Evolutionary conservation across 176 grass and related monocot genomes (phyloP).

Genomic region (Triticum timopheevii): DNA sequence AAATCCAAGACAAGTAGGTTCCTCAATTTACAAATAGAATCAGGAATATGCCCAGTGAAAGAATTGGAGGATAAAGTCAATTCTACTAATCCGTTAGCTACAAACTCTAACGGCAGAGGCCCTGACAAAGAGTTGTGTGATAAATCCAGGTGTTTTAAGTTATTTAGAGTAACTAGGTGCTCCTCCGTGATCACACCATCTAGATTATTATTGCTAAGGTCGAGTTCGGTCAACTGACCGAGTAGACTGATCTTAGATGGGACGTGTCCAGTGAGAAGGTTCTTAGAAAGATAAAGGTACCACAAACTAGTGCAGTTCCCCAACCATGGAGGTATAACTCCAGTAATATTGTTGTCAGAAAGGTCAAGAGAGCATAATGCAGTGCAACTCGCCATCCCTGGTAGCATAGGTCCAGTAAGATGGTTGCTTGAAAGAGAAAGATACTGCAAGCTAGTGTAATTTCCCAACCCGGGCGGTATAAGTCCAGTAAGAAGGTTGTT

Average conservation of each 20-base stretch:
- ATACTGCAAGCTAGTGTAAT: background rate
- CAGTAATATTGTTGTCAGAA: background rate
- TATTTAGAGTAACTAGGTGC: background rate
- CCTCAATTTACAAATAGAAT: background rate
- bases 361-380: background rate
- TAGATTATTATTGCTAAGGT: conserved; percentile 13
- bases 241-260: background rate
- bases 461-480: background rate
- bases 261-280: background rate
- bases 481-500: background rate
- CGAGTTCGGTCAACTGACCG: background rate
- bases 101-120: background rate
- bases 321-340: background rate
- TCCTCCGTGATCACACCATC: conserved; percentile 16
- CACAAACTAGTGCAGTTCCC: background rate
- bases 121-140: conserved; percentile 4
- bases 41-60: conserved; percentile 16
- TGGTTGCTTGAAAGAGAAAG: background rate
- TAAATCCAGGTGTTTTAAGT: background rate
- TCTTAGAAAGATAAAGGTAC: background rate
- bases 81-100: background rate
- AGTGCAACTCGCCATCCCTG: background rate
- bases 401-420: too few species aligned
- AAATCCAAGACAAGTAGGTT: background rate
- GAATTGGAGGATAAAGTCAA: background rate